phyloP scores from a whole-genome alignment of 441 rosid genomes.

The Eruca vesicaria region DNA sequence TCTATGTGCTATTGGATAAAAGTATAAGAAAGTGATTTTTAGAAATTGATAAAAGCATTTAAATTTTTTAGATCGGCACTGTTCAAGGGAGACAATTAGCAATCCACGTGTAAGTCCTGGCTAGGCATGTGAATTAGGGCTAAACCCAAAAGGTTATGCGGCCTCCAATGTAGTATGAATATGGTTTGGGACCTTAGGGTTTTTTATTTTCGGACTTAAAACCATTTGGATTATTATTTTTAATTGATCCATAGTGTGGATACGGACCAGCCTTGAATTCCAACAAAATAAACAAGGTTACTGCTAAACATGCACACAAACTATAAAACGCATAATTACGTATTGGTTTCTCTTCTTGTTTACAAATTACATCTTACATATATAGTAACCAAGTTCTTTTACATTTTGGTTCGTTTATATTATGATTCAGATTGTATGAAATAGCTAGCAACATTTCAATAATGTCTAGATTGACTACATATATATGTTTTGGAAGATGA shows the following conservation, averaged over 20 bases:
- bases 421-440: neutral
- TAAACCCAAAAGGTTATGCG: neutral
- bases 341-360: too few species aligned
- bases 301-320: too few species aligned
- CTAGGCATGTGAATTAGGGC: neutral
- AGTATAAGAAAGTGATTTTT: too few species aligned
- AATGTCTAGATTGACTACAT: neutral
- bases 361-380: too few species aligned
- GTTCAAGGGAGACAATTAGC: neutral
- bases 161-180: neutral
- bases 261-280: too few species aligned
- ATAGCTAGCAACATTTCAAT: neutral
- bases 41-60: too few species aligned
- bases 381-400: too few species aligned
- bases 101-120: neutral
- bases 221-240: neutral
- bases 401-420: neutral
- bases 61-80: too few species aligned
- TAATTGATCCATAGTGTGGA: neutral
- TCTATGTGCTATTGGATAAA: too few species aligned
- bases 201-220: neutral
- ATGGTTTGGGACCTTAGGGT: neutral
- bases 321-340: too few species aligned
- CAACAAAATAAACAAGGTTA: too few species aligned
- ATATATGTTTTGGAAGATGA: neutral